These are phyloP conservation scores for Solanum microdontum DNA, from an alignment of 257 asterid genomes.

Conservation along the genomic window DNA sequence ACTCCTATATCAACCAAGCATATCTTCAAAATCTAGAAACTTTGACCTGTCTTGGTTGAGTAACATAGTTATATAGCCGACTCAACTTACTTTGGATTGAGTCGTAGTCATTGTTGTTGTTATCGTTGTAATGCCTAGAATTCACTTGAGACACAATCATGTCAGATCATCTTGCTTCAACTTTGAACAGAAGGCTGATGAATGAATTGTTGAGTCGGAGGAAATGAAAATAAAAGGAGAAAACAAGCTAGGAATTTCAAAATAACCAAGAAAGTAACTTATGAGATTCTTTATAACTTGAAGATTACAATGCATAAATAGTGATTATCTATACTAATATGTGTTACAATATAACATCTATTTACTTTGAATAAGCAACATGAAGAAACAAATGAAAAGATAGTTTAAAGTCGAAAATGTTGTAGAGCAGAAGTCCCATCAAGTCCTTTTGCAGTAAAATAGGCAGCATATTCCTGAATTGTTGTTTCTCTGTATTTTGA, in stretches of 20 bases:
- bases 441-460: slow-evolving; percentile 31
- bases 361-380: not conserved
- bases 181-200: not conserved
- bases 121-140: not conserved
- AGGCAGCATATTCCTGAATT: slow-evolving; percentile 31
- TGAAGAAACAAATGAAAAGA: not conserved
- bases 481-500: slow-evolving; percentile 51
- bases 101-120: not conserved
- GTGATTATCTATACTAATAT: not conserved
- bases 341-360: not conserved
- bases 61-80: not conserved
- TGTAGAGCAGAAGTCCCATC: slow-evolving; percentile 35
- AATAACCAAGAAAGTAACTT: not conserved
- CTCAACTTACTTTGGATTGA: not conserved
- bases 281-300: not conserved
- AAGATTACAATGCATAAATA: not conserved
- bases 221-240: not conserved
- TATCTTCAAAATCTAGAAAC: not conserved
- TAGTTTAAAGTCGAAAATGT: slow-evolving; percentile 38
- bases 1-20: not conserved
- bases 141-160: not conserved
- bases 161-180: not conserved
- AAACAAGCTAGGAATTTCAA: not conserved
- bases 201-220: not conserved
- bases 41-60: not conserved